A percentile compares a stretch with the other conserved stretches of the same genome.
These are phyloP conservation scores for Artomyces pyxidatus DNA, from an alignment of 768 basidiomycete species.

Conservation along the genomic window DNA sequence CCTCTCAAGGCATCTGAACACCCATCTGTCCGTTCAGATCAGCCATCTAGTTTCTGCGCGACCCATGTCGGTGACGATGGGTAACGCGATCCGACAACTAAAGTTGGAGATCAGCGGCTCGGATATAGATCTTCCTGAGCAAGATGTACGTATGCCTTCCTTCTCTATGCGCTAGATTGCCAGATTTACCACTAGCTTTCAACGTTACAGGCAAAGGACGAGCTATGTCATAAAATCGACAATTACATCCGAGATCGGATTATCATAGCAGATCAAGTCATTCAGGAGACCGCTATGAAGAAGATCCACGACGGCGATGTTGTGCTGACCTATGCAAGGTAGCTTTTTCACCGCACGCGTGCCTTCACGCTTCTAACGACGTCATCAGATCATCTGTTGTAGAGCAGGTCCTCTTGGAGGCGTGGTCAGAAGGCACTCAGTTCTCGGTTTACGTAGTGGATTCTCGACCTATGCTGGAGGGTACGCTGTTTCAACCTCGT, in stretches of 20 bases:
- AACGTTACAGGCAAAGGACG: conserved; percentile 69
- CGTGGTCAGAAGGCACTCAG: conserved; percentile 61
- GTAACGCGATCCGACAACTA: conserved; percentile 87
- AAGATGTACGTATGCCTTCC: conserved; percentile 60
- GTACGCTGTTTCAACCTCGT: conserved; percentile 26
- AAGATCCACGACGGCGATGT: conserved; percentile 95
- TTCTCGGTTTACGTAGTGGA: conserved; percentile 94
- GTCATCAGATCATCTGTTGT: conserved; percentile 80
- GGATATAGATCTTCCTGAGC: conserved; percentile 90
- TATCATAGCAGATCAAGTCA: conserved; percentile 87
- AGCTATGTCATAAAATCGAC: conserved; percentile 78
- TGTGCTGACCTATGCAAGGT: conserved; percentile 91
- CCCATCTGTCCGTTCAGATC: conserved; percentile 89
- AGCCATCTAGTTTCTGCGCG: conserved; percentile 81
- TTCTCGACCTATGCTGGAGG: conserved; percentile 91
- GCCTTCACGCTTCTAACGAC: conserved; percentile 3
- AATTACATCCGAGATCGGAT: conserved; percentile 92
- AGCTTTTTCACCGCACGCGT: too few relatives aligned
- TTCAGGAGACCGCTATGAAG: conserved; percentile 77
- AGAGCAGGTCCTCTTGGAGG: conserved; percentile 77
- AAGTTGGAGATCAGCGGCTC: conserved; percentile 92
- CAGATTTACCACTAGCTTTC: conserved; percentile 4
- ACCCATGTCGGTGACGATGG: conserved; percentile 90
- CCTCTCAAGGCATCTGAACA: conserved; percentile 85
- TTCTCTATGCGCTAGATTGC: not conserved